These are phyloP conservation scores for Plasmodium cynomolgi DNA, from an alignment of 169 alveolate species.

Conservation along the genomic window DNA sequence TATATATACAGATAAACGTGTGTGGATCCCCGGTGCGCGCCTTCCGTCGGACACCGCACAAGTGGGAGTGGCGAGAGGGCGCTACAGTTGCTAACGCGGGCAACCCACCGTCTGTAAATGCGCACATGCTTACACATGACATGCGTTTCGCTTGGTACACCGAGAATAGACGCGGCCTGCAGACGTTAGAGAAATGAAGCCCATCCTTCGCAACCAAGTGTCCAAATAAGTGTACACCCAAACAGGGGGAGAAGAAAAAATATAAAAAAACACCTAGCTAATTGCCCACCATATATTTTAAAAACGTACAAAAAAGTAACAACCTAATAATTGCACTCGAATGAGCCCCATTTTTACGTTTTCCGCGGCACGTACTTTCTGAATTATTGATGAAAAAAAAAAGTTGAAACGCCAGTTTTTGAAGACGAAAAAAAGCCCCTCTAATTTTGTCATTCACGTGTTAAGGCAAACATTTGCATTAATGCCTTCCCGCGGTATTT, in stretches of 20 bases:
- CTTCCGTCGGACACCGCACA: not conserved
- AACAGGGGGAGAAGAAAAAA: not conserved
- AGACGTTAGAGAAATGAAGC: not conserved
- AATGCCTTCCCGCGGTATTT: not conserved
- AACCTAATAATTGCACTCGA: not conserved
- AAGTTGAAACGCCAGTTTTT: not conserved
- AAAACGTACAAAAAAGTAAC: not conserved
- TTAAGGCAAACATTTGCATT: not conserved
- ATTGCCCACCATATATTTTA: not conserved
- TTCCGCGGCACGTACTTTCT: not conserved
- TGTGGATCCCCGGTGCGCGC: not conserved
- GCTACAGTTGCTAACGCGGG: not conserved
- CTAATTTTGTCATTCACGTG: not conserved
- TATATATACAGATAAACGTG: not conserved
- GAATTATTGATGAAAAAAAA: not conserved
- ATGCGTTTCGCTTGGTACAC: not conserved
- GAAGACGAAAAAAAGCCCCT: not conserved
- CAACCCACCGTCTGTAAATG: not conserved
- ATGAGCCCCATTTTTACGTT: not conserved
- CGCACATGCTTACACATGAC: constrained; percentile 6
- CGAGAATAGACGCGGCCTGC: not conserved
- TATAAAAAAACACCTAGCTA: not conserved
- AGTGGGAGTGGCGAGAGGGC: not conserved
- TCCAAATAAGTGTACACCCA: not conserved
- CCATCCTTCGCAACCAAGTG: not conserved